Percentiles rank a stretch among this genome's conserved stretches.
Evolutionary conservation across 2,329 filamentous ascomycete genomes (phyloP).

Genomic region (Ceratocystis diversiconidia): DNA sequence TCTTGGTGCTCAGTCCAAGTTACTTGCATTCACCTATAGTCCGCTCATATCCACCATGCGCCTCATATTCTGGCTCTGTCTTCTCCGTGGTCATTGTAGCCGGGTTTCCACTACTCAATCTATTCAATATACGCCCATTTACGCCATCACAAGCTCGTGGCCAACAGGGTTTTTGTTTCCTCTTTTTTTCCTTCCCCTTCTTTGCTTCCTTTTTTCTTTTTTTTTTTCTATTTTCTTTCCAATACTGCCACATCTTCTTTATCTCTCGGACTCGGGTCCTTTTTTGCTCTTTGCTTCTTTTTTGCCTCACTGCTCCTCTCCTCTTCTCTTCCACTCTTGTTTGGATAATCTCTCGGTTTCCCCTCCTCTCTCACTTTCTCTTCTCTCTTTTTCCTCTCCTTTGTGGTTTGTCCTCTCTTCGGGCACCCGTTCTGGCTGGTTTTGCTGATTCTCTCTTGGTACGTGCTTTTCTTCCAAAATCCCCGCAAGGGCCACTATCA

Average conservation of each 20-base stretch:
- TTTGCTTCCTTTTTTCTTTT: not conserved
- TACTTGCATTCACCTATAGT: constrained; percentile 4
- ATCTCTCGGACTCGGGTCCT: not conserved
- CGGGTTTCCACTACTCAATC: not conserved
- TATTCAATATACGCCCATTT: no score
- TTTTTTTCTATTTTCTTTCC: not conserved
- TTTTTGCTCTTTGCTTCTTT: not conserved
- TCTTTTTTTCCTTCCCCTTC: not conserved
- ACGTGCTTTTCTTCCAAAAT: not conserved
- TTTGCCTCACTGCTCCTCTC: not conserved
- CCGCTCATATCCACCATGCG: constrained; percentile 4
- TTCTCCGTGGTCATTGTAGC: not conserved
- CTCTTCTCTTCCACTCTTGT: not conserved
- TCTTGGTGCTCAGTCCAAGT: constrained; percentile 3
- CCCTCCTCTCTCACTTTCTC: not conserved
- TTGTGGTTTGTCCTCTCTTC: not conserved
- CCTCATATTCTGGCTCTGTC: not conserved
- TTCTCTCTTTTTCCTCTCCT: not conserved
- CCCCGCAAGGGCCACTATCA: constrained; percentile 2
- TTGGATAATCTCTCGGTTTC: not conserved
- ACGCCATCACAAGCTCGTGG: not conserved
- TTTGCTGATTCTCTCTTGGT: not conserved
- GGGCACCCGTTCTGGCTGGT: not conserved
- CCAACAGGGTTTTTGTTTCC: not conserved
- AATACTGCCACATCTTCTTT: no score